Evolutionary conservation across 352 stramenopile genomes (phyloP), one percentile per base, ranked within the genome.

Genomic region (Peronospora destructor): DNA sequence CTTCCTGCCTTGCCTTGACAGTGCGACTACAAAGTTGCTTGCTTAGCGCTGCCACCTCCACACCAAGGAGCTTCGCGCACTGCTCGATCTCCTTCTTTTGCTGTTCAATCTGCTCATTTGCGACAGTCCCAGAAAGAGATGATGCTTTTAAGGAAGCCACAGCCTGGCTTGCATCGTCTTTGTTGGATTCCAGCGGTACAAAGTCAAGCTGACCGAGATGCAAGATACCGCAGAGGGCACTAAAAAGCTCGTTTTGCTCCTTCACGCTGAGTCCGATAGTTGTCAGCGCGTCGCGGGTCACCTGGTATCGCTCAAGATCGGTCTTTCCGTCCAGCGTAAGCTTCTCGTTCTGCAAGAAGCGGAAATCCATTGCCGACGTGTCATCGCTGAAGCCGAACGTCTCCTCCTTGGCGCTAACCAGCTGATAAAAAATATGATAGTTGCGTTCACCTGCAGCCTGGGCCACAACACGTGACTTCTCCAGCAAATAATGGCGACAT

Each of bases 381-480:
- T 52, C 45, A 1, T 66, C 43, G 0, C 45, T 39, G 50, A 91
- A 87, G 26, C 68, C 66, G 29, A 83, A 92, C 19, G 53, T 54
- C 2, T 62, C 41, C 40, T 90, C 77, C 8, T 76, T 69, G 3
- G 79, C 81, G 13, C 70, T 87, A 21, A 87, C 66, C 8, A 97
- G 71, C 61, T 97, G 87, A 72, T 99, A 99, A 64, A 99, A 99
- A 17, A 99, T 96, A 69, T 99, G 96, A 79, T 98, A 99, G 63
- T 99, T 99, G 28, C 96, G 76, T 66, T 99, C 96, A 1, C 88
- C 82, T 0, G 64, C 21, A 1, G 77, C 74, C 54, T 98, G 94
- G 14, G 75, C 66, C 5, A 98, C 74, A 5, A 99, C 83, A 12
- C 96, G 89, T 1, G 94, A 95, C 63, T 98, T 99, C 64, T 99